Conservation (phyloP, 1,139 yeast species). For the Pichia sp. region DNA sequence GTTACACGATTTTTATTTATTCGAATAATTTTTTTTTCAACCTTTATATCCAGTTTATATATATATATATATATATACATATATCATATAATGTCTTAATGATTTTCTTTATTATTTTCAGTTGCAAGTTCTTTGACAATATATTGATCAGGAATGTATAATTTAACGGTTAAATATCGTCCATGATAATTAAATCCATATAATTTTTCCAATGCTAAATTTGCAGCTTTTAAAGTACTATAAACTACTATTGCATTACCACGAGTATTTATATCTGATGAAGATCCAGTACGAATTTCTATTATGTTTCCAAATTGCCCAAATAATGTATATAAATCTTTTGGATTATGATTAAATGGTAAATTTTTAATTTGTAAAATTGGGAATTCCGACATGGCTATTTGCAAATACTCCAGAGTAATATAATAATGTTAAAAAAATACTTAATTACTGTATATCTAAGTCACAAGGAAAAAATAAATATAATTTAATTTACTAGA, state of each 20-base stretch:
- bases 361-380: conserved; percentile 53
- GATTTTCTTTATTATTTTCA: not conserved
- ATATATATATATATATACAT: not conserved
- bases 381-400: conserved; percentile 32
- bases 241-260: conserved; percentile 59
- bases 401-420: not conserved
- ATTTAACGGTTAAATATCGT: conserved; percentile 48
- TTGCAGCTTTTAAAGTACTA: conserved; percentile 43
- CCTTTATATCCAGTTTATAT: not conserved
- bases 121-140: conserved; percentile 1
- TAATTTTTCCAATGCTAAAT: conserved; percentile 45
- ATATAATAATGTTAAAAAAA: not conserved
- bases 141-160: conserved; percentile 24
- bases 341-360: conserved; percentile 45
- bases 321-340: conserved; percentile 47
- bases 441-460: too few species aligned
- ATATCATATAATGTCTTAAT: not conserved
- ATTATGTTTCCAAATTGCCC: conserved; percentile 53
- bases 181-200: conserved; percentile 59
- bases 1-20: too few species aligned
- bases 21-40: too few species aligned
- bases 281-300: conserved; percentile 38
- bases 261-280: not conserved
- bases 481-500: too few species aligned
- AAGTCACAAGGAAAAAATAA: too few species aligned